A percentile compares a stretch with the other conserved stretches of the same genome.
Conservation (phyloP, 2,329 filamentous ascomycete genomes). For the Podosphaera xanthii region DNA sequence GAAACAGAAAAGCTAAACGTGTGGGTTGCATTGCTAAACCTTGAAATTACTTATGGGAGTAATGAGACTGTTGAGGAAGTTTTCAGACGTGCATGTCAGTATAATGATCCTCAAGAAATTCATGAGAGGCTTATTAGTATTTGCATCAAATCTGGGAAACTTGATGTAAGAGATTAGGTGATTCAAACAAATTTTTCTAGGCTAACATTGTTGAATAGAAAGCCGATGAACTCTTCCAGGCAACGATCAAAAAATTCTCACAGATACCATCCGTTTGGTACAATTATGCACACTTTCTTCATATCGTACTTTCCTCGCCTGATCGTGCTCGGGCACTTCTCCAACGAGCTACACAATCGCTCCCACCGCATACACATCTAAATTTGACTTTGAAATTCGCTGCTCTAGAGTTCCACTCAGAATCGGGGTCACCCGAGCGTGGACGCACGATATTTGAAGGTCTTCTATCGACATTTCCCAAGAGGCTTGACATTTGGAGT, state of each 20-base stretch:
- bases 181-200: background rate
- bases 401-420: constrained; percentile 70
- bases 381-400: constrained; percentile 72
- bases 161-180: constrained; percentile 36
- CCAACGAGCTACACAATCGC: constrained; percentile 61
- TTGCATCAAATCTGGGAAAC: constrained; percentile 78
- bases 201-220: constrained; percentile 29
- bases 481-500: constrained; percentile 83
- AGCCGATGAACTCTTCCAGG: constrained; percentile 72
- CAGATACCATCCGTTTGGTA: constrained; percentile 63
- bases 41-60: constrained; percentile 76
- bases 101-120: constrained; percentile 79
- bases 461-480: constrained; percentile 62
- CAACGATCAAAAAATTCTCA: constrained; percentile 69
- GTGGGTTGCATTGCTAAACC: constrained; percentile 83
- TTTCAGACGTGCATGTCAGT: constrained; percentile 81
- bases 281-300: constrained; percentile 87
- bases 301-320: constrained; percentile 45
- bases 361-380: constrained; percentile 41
- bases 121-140: constrained; percentile 80
- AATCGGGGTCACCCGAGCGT: constrained; percentile 64
- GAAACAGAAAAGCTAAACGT: constrained; percentile 85
- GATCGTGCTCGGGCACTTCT: constrained; percentile 60
- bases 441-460: constrained; percentile 89
- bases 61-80: constrained; percentile 64